Evolutionary conservation across 1,139 yeast species (phyloP).

Genomic region (Magnusiomyces suaveolens): DNA sequence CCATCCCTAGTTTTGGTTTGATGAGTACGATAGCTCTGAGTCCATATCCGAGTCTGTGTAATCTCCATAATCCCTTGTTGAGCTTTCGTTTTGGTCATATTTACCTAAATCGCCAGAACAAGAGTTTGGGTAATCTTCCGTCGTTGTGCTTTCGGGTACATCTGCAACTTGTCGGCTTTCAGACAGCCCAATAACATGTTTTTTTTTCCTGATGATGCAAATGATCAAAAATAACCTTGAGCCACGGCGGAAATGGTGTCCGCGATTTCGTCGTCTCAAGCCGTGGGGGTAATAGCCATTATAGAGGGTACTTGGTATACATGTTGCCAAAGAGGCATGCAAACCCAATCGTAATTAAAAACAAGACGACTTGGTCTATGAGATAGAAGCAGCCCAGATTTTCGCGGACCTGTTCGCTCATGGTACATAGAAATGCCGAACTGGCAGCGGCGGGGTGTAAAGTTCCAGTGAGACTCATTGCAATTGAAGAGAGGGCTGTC

Average conservation of each 20-base stretch:
- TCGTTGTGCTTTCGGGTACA: not conserved
- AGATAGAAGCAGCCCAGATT: conserved; percentile 60
- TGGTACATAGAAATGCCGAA: conserved; percentile 50
- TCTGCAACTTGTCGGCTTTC: not conserved
- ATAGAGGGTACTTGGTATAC: conserved; percentile 46
- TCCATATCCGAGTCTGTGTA: not conserved
- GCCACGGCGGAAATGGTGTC: not conserved
- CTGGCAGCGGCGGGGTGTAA: conserved; percentile 75
- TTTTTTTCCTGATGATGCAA: not conserved
- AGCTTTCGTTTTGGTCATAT: not conserved
- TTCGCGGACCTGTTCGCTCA: conserved; percentile 38
- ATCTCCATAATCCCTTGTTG: not conserved
- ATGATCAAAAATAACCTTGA: not conserved
- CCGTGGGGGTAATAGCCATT: conserved; percentile 50
- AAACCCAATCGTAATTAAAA: conserved; percentile 42
- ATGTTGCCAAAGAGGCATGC: conserved; percentile 52
- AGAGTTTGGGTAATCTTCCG: not conserved
- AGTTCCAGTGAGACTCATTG: conserved; percentile 47
- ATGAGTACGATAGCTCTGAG: too few species aligned
- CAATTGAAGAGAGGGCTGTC: conserved; percentile 46
- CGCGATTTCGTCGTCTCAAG: conserved; percentile 6
- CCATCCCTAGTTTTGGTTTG: too few species aligned
- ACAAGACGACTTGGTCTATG: conserved; percentile 47
- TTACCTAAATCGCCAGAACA: not conserved
- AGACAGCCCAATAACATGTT: not conserved